Evolutionary conservation across 2,329 filamentous ascomycete genomes (phyloP).

Genomic region (Trichoderma cornu-damae): DNA sequence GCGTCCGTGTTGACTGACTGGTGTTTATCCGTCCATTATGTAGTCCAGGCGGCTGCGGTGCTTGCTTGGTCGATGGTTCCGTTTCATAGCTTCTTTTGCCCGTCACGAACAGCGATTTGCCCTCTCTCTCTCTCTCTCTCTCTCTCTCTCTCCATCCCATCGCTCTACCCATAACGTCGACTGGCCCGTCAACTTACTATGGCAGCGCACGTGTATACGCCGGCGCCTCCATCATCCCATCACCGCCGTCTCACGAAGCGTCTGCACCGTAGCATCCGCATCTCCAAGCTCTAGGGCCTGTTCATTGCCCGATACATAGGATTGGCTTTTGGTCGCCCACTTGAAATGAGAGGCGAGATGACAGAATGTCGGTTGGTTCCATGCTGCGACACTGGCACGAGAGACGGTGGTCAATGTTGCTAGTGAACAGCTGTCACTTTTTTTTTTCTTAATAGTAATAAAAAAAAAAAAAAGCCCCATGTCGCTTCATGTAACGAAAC

Average conservation of each 20-base stretch:
- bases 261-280: neutral
- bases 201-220: no score
- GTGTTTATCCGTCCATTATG: constrained; percentile 10
- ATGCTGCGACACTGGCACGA: neutral
- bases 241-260: neutral
- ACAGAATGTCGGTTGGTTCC: neutral
- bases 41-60: neutral
- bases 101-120: no score
- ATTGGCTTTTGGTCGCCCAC: neutral
- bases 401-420: neutral
- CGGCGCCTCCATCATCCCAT: neutral
- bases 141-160: no score
- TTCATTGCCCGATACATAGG: neutral
- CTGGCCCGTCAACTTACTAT: neutral
- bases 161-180: neutral
- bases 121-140: no score
- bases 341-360: neutral
- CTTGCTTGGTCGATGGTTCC: constrained; percentile 1
- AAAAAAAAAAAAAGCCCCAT: no score
- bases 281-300: neutral
- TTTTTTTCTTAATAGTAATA: neutral
- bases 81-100: no score
- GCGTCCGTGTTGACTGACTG: neutral
- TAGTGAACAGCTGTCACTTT: neutral
- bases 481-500: neutral